Evolutionary conservation across 768 basidiomycete species (phyloP).

Genomic region (Boletus sp.): DNA sequence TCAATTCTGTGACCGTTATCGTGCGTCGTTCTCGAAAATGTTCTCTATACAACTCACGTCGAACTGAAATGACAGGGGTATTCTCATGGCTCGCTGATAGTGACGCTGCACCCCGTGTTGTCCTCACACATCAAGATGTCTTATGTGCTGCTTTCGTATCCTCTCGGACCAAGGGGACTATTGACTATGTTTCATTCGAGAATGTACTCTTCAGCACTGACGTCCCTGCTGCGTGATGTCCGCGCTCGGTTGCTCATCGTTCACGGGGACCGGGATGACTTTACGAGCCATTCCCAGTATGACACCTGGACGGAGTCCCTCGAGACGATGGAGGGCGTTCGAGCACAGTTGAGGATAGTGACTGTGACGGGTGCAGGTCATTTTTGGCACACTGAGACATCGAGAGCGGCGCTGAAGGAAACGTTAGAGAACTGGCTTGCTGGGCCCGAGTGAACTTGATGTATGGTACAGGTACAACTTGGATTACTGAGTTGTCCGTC

Average conservation of each 20-base stretch:
- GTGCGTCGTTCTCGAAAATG: slow-evolving; percentile 39
- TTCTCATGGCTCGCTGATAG: slow-evolving; percentile 75
- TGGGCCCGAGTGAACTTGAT: neutral
- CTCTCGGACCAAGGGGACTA: slow-evolving; percentile 60
- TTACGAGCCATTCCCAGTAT: slow-evolving; percentile 57
- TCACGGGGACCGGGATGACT: slow-evolving; percentile 69
- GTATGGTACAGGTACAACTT: neutral
- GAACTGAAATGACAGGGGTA: slow-evolving; percentile 56
- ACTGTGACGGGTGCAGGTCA: slow-evolving; percentile 53
- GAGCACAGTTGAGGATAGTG: slow-evolving; percentile 30
- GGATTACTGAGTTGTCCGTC: neutral
- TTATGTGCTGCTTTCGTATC: slow-evolving; percentile 75
- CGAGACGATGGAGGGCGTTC: slow-evolving; percentile 14
- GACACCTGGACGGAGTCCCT: slow-evolving; percentile 51
- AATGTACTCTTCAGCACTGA: slow-evolving; percentile 51
- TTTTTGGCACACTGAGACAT: slow-evolving; percentile 55
- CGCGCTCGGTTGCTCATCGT: slow-evolving; percentile 56
- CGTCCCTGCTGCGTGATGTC: slow-evolving; percentile 44
- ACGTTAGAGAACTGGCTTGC: slow-evolving; percentile 22
- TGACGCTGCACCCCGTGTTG: slow-evolving; percentile 59
- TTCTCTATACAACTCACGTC: slow-evolving; percentile 4
- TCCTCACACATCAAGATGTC: slow-evolving; percentile 48
- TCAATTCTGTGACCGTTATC: slow-evolving; percentile 53
- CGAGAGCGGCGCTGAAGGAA: slow-evolving; percentile 19
- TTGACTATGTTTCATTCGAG: slow-evolving; percentile 65